Evolutionary conservation across 352 stramenopile species (phyloP).

Genomic region (Phytophthora pisi): DNA sequence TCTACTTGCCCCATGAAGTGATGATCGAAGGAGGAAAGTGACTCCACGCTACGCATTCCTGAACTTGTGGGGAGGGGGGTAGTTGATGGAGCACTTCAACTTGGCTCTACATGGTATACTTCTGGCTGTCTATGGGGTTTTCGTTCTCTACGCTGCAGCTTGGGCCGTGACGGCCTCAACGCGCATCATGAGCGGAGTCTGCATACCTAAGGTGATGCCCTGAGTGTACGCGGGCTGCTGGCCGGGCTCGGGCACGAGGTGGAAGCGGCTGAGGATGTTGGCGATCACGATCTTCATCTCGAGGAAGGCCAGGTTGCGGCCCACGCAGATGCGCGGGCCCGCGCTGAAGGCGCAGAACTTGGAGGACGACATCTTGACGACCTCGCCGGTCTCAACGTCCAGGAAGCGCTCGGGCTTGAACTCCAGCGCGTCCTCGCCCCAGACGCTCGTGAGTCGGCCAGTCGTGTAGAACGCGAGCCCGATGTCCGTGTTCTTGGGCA

Average conservation of each 20-base stretch:
- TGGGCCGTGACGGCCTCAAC: constrained; percentile 18
- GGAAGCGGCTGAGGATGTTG: constrained; percentile 55
- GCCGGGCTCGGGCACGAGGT: constrained; percentile 40
- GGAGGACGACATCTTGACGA: constrained; percentile 47
- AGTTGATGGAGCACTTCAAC: constrained; percentile 20
- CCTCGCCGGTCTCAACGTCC: constrained; percentile 38
- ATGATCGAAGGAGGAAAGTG: too few relatives aligned
- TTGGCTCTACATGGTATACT: constrained; percentile 1
- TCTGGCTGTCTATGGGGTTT: neutral
- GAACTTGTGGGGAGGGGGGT: neutral
- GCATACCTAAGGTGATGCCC: constrained; percentile 57
- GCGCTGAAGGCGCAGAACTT: constrained; percentile 74
- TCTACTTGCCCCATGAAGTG: too few relatives aligned
- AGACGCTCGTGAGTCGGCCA: constrained; percentile 50
- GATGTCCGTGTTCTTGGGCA: constrained; percentile 50
- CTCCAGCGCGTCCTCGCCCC: constrained; percentile 50
- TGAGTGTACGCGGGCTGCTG: constrained; percentile 46
- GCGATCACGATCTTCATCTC: constrained; percentile 66
- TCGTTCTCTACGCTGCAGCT: constrained; percentile 10
- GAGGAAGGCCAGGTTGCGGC: constrained; percentile 51
- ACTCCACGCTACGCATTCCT: neutral
- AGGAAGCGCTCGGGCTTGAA: constrained; percentile 64
- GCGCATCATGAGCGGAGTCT: constrained; percentile 36
- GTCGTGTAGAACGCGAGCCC: constrained; percentile 56
- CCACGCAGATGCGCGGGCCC: constrained; percentile 57